phyloP scores from a whole-genome alignment of 768 basidiomycete species.

The Lyophyllum shimeji region DNA sequence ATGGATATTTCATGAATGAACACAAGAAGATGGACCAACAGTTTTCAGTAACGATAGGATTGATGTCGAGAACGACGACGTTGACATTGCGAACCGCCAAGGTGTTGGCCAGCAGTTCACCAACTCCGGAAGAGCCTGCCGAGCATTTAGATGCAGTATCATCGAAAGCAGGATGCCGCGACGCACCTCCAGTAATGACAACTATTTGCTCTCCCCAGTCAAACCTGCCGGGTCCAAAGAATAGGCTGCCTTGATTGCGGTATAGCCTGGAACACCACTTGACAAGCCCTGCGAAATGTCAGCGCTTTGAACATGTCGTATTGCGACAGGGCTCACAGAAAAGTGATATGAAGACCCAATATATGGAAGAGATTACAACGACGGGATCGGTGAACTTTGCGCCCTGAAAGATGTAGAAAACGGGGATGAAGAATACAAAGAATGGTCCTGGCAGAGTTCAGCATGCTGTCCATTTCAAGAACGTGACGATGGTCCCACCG shows the following conservation, averaged over 20 bases:
- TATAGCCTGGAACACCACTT: constrained; percentile 74
- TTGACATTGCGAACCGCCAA: constrained; percentile 79
- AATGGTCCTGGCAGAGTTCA: constrained; percentile 64
- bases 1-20: neutral
- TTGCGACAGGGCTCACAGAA: constrained; percentile 59
- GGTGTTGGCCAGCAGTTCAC: constrained; percentile 85
- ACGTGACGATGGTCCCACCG: constrained; percentile 47
- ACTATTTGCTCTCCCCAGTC: constrained; percentile 92
- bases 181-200: constrained; percentile 85
- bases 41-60: constrained; percentile 75
- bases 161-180: neutral
- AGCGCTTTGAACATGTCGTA: constrained; percentile 1
- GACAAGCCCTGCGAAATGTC: constrained; percentile 49
- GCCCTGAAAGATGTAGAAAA: constrained; percentile 77
- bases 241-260: constrained; percentile 67
- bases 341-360: constrained; percentile 55
- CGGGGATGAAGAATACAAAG: constrained; percentile 77
- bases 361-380: constrained; percentile 51
- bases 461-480: neutral
- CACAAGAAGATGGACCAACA: constrained; percentile 40
- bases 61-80: constrained; percentile 85
- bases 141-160: neutral
- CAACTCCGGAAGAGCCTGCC: constrained; percentile 85
- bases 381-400: constrained; percentile 47
- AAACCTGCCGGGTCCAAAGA: constrained; percentile 59